Conservation (phyloP, 805 yeast species). For the Candida nemodendra region DNA sequence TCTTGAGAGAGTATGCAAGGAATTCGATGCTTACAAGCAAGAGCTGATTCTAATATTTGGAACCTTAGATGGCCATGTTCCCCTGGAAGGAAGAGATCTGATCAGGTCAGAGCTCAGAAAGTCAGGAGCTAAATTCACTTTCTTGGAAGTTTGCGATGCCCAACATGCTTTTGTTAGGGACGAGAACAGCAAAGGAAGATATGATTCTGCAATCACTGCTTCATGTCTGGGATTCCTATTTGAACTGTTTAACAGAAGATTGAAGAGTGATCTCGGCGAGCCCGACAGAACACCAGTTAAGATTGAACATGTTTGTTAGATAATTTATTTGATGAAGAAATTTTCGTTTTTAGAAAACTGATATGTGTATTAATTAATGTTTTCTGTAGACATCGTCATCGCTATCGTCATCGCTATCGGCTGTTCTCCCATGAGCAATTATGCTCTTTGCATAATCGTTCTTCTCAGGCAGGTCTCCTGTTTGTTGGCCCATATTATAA, state of each 20-base stretch:
- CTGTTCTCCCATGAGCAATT: slow-evolving; percentile 3
- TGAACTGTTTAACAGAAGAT: slow-evolving; percentile 68
- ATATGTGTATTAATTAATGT: slow-evolving; percentile 3
- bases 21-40: slow-evolving; percentile 46
- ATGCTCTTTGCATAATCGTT: not conserved
- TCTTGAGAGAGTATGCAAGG: slow-evolving; percentile 48
- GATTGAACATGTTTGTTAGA: slow-evolving; percentile 64
- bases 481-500: slow-evolving; percentile 5
- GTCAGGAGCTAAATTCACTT: slow-evolving; percentile 60
- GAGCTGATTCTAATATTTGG: slow-evolving; percentile 74
- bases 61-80: slow-evolving; percentile 76
- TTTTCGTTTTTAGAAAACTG: not conserved
- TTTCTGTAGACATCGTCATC: slow-evolving; percentile 25
- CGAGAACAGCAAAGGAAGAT: slow-evolving; percentile 76
- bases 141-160: slow-evolving; percentile 74
- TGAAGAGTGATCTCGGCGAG: slow-evolving; percentile 67
- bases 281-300: slow-evolving; percentile 48
- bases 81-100: slow-evolving; percentile 71
- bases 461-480: not conserved
- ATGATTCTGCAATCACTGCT: slow-evolving; percentile 72
- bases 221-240: slow-evolving; percentile 64
- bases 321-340: not conserved
- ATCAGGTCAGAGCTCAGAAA: slow-evolving; percentile 61
- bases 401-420: slow-evolving; percentile 20
- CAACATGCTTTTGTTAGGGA: slow-evolving; percentile 84